A percentile compares a stretch with the other conserved stretches of the same genome.
phyloP scores from a whole-genome alignment of 495 filamentous ascomycete genomes.

The Recurvomyces mirabilis region DNA sequence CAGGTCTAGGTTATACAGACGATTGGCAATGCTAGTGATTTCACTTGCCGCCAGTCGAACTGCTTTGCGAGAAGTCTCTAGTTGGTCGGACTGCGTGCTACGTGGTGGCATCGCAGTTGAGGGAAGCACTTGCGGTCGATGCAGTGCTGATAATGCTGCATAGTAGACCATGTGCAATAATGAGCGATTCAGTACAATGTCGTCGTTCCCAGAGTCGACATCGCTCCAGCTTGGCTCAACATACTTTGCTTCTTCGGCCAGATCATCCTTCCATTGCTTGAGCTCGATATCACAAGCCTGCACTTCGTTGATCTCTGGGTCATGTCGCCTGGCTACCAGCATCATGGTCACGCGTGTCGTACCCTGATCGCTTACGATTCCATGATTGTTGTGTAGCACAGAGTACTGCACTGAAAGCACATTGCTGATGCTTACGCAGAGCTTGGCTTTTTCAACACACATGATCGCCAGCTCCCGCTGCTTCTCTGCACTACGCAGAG shows the following conservation, averaged over 20 bases:
- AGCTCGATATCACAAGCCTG: constrained; percentile 61
- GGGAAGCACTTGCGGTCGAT: constrained; percentile 76
- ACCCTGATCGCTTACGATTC: constrained; percentile 46
- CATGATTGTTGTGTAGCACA: constrained; percentile 70
- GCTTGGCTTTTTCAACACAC: constrained; percentile 84
- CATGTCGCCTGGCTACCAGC: constrained; percentile 75
- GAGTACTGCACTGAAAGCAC: constrained; percentile 81
- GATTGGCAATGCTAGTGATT: constrained; percentile 66
- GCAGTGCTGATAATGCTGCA: constrained; percentile 75
- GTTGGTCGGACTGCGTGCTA: constrained; percentile 44
- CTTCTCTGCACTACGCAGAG: constrained; percentile 50
- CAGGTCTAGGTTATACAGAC: constrained; percentile 55
- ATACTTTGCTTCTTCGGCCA: constrained; percentile 59
- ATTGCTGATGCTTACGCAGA: constrained; percentile 75
- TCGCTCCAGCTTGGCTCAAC: constrained; percentile 38
- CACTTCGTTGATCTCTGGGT: constrained; percentile 63
- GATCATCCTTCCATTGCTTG: constrained; percentile 55
- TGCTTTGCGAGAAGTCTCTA: constrained; percentile 66
- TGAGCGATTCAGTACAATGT: constrained; percentile 61
- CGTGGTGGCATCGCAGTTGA: constrained; percentile 47
- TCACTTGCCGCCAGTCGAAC: constrained; percentile 69
- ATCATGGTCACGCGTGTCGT: constrained; percentile 76
- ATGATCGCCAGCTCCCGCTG: constrained; percentile 67
- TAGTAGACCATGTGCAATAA: constrained; percentile 83
- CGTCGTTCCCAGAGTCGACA: constrained; percentile 34